Evolutionary conservation across 2,329 filamentous ascomycete genomes (phyloP), one percentile per base, ranked within the genome.

Genomic region (Lasiodiplodia theobromae): DNA sequence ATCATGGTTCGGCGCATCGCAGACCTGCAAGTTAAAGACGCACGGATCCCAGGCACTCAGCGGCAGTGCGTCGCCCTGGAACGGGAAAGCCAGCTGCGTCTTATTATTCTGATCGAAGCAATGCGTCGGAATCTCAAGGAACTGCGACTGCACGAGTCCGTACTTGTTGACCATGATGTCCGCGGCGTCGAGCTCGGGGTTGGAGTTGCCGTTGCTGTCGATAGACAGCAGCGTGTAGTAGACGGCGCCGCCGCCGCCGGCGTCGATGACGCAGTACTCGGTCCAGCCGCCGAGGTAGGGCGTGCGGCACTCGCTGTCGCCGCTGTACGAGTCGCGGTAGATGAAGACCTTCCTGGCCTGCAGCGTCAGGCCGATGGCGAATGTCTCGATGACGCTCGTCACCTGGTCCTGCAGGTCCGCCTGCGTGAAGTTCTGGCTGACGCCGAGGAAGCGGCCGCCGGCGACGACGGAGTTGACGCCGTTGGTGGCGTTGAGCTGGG

Each of bases 121-220:
- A 7, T 38, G 54, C 31, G 54, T 57, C 18, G 54, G 54, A 10
- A 57, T 37, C n/a, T 57, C 31, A 3, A 57, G 31, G 31, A 57
- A 57, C 21, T 57, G 54, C n/a, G 31, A 37, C n/a, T 57, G 54
- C 16, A 37, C 31, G 4, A 57, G 54, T 2, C 54, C 54, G 31
- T 57, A 57, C 54, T 57, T 57, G 11, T 57, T 57, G 54, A 57
- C 54, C 54, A 57, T 57, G 7, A 57, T n/a, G 25, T 57, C 54
- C 3, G 54, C 54, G 2, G 18, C 31, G 10, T 57, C 54, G 2
- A 57, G 18, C 31, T 37, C 18, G 2, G 31, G 31, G 8, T 37
- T 18, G 18, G 31, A n/a, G 21, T 57, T 57, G 6, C 31, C 31
- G 21, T 57, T 6, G 3, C 54, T 28, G 5, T 57, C 54, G 14